Base-by-base conservation (phyloP, 331 rosid genomes). In the Quercus phellos region DNA sequence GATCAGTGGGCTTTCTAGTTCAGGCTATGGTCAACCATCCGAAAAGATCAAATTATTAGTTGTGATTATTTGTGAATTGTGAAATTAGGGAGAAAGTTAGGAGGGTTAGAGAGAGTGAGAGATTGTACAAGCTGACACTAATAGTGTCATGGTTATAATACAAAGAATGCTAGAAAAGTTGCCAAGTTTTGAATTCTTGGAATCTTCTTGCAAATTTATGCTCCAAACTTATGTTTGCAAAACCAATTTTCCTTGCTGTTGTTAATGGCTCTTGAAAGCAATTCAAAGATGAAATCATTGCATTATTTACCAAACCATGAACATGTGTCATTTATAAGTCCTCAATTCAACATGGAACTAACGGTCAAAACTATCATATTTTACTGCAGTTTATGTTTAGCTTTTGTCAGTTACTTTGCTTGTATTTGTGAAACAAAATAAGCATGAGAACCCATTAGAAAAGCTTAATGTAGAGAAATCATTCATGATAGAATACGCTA, bases 1-100 rank as follows among this genome's bases (percentile, higher is more conserved):
- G 99, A 94, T 88, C 94, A 92, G 77, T 94, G 97, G 97, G 99
- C 97, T 66, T 92, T 94, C 77, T 97, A 94, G 87, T 92, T 94
- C 38, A 5, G 8, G 38, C 38, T 34, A 5, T 34, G 38, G 38
- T 34, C 2, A 5, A 34, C 38, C 2, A 34, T 34, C 2, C 0
- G 2, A 34, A 8, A 34, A 34, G 38, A 34, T 5, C 38, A 34
- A 34, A 34, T 34, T 34, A 34, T 34, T 34, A 34, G 38, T 34
- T 34, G 2, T 34, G 38, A 34, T 34, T 34, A 34, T 5, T 34
- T 34, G 38, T 34, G 2, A 34, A 34, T 34, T 34, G 38, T 34
- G 38, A 34, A 34, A 34, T 34, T 34, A 34, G 38, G 38, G 38
- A 5, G 38, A 34, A 34, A 34, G 38, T 34, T 34, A 4, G 5